Evolutionary conservation across 1,284 basidiomycete genomes (phyloP).

Genomic region (Cryptococcus sp.): DNA sequence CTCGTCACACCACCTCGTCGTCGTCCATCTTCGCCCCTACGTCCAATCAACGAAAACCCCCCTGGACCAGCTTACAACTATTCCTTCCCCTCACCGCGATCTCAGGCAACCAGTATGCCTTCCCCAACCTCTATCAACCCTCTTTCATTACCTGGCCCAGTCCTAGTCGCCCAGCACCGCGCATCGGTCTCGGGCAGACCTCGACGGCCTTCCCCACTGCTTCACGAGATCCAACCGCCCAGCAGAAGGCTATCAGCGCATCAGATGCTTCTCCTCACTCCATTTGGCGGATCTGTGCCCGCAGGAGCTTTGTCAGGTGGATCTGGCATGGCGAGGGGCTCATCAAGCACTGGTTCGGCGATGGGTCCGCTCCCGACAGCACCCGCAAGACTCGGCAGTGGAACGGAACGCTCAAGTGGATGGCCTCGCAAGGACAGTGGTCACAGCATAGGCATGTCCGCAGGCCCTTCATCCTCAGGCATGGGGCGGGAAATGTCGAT

Average conservation of each 20-base stretch:
- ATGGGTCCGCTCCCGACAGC: constrained; percentile 3
- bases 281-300: constrained; percentile 38
- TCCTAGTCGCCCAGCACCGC: constrained; percentile 12
- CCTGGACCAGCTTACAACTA: not conserved
- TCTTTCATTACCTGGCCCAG: not conserved
- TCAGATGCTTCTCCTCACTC: constrained; percentile 44
- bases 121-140: not conserved
- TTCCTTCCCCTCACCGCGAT: not conserved
- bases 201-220: constrained; percentile 25
- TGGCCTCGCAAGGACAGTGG: constrained; percentile 13
- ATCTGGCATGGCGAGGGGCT: constrained; percentile 21
- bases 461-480: constrained; percentile 3
- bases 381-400: constrained; percentile 12
- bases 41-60: constrained; percentile 1
- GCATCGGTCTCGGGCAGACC: constrained; percentile 13
- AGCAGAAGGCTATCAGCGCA: constrained; percentile 32
- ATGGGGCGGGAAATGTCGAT: constrained; percentile 14
- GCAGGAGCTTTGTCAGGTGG: constrained; percentile 11
- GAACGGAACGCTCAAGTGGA: constrained; percentile 2
- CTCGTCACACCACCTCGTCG: not conserved
- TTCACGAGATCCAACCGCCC: constrained; percentile 46
- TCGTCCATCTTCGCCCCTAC: constrained; percentile 2
- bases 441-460: not conserved
- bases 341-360: constrained; percentile 11
- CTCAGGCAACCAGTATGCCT: not conserved